Percentiles rank a stretch among this genome's conserved stretches.
These are phyloP conservation scores for Cornus controversa DNA, from an alignment of 148 eudicot genomes.

Conservation along the genomic window DNA sequence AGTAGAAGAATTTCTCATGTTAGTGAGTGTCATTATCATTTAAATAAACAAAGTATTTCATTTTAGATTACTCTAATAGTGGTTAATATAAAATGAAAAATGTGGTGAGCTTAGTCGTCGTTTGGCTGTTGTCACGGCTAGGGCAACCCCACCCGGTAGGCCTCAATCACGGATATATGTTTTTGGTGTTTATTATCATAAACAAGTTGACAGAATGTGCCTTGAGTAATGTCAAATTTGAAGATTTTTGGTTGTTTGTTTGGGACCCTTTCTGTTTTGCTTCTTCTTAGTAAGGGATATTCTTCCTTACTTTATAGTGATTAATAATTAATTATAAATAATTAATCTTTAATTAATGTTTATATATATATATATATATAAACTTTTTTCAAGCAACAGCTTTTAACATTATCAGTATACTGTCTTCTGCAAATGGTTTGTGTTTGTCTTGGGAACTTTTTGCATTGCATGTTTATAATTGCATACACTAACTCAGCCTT, in stretches of 20 bases:
- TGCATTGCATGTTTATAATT: too few relatives aligned
- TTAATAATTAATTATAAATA: background rate
- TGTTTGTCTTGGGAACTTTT: too few relatives aligned
- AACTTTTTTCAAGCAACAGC: background rate
- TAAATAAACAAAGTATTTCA: conserved; percentile 17
- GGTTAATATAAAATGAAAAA: conserved; percentile 14
- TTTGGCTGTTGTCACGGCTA: conserved; percentile 28
- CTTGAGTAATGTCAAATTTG: background rate
- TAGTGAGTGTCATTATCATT: conserved; percentile 32
- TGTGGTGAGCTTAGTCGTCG: conserved; percentile 17
- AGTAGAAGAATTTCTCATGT: conserved; percentile 21
- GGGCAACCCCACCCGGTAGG: background rate
- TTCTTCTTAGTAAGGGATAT: conserved; percentile 38
- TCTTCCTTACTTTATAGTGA: conserved; percentile 15
- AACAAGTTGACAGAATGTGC: conserved; percentile 24
- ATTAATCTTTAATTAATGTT: too few relatives aligned
- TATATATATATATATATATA: too few relatives aligned
- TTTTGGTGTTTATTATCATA: conserved; percentile 17
- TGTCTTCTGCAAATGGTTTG: too few relatives aligned
- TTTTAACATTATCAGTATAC: too few relatives aligned
- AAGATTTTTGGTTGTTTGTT: conserved; percentile 27
- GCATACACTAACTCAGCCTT: too few relatives aligned
- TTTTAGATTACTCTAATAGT: conserved; percentile 6
- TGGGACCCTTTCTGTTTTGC: conserved; percentile 30
- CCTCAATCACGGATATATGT: conserved; percentile 24